Conservation (phyloP, 2,329 filamentous ascomycete species). For the Ascosphaera apis region DNA sequence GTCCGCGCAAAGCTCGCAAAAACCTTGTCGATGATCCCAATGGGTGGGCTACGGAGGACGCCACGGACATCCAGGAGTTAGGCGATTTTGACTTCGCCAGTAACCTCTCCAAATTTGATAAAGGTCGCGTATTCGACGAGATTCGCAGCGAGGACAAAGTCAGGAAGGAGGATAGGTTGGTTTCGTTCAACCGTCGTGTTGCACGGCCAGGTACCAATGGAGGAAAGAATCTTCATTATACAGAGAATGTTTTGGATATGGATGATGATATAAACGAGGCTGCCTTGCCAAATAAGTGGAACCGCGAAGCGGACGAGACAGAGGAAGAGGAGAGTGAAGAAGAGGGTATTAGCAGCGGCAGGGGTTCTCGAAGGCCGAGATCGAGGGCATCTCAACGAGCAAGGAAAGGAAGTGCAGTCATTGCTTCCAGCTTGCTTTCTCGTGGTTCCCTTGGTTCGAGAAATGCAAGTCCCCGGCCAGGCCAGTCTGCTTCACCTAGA, state of each 20-base stretch:
- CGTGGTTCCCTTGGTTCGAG: conserved; percentile 15
- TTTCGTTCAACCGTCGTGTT: conserved; percentile 57
- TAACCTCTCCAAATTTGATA: conserved; percentile 85
- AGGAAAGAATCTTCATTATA: conserved; percentile 77
- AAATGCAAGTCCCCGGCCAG: conserved; percentile 18
- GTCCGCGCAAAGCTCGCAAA: conserved; percentile 21
- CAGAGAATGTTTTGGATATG: conserved; percentile 71
- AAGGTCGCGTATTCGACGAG: conserved; percentile 72
- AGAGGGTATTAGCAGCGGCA: conserved; percentile 22
- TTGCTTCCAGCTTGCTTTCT: conserved; percentile 15
- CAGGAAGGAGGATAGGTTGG: conserved; percentile 74
- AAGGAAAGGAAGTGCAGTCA: conserved; percentile 21
- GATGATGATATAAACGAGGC: too few species aligned
- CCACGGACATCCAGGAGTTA: conserved; percentile 79
- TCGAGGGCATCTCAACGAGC: conserved; percentile 18
- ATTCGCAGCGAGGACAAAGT: conserved; percentile 73
- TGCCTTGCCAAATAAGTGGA: conserved; percentile 28
- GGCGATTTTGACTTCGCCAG: conserved; percentile 86
- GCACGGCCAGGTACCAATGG: conserved; percentile 43
- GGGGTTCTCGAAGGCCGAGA: conserved; percentile 20
- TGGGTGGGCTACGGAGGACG: conserved; percentile 90
- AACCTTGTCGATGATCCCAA: conserved; percentile 37
- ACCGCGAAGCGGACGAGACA: conserved; percentile 49
- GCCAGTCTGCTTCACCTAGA: conserved; percentile 20
- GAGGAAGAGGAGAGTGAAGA: conserved; percentile 19